These are phyloP conservation scores for Arachnomyces sp. DNA, from an alignment of 2,329 filamentous ascomycete genomes.

Conservation along the genomic window DNA sequence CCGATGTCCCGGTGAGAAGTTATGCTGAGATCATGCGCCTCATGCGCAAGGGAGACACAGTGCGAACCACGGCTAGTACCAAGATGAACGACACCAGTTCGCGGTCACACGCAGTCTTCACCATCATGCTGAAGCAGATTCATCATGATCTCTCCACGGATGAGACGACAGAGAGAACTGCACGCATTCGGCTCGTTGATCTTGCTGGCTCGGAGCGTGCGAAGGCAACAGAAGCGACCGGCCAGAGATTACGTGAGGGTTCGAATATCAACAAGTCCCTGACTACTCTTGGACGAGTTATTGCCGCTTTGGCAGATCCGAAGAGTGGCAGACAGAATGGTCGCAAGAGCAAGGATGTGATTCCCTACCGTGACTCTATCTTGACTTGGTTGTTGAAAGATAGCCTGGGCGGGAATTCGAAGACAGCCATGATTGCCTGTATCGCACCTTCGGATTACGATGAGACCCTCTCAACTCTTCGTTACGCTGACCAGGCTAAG, in stretches of 20 bases:
- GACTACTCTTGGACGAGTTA: slow-evolving; percentile 89
- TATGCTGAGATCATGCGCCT: slow-evolving; percentile 79
- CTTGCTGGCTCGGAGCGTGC: slow-evolving; percentile 90
- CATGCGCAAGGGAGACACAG: slow-evolving; percentile 84
- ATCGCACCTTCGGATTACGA: slow-evolving; percentile 95
- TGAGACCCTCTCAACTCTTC: slow-evolving; percentile 88
- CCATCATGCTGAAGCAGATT: slow-evolving; percentile 95
- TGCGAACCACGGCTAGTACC: slow-evolving; percentile 81
- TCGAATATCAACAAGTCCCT: slow-evolving; percentile 99
- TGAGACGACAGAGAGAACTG: slow-evolving; percentile 90
- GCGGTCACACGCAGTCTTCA: slow-evolving; percentile 94
- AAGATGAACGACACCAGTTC: slow-evolving; percentile 99
- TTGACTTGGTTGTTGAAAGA: slow-evolving; percentile 87
- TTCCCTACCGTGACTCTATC: slow-evolving; percentile 88
- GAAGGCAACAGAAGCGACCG: slow-evolving; percentile 91
- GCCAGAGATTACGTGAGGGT: slow-evolving; percentile 81
- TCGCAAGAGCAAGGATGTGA: slow-evolving; percentile 62
- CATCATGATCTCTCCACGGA: slow-evolving; percentile 97
- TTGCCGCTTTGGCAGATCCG: slow-evolving; percentile 75
- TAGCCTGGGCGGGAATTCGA: slow-evolving; percentile 90
- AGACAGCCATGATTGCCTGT: slow-evolving; percentile 98
- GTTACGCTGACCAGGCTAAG: slow-evolving; percentile 97
- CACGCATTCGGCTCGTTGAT: slow-evolving; percentile 89
- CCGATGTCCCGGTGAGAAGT: slow-evolving; percentile 82
- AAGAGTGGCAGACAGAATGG: slow-evolving; percentile 52